Percentiles rank a stretch among this genome's conserved stretches.
Evolutionary conservation across 176 grass and related monocot species (phyloP).

Genomic region (Tuctoria greenei): DNA sequence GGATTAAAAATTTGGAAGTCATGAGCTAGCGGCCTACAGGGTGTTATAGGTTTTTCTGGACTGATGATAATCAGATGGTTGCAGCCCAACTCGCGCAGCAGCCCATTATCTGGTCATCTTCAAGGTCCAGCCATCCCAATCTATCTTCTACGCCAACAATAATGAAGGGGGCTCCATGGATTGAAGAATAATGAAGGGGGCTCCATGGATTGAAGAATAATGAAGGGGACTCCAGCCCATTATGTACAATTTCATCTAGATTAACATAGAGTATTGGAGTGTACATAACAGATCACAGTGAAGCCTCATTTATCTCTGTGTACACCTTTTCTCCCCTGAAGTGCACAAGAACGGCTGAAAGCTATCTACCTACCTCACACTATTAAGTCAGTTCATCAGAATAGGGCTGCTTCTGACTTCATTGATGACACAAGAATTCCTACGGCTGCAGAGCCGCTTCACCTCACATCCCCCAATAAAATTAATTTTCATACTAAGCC

Average conservation of each 20-base stretch:
- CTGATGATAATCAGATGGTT: no score
- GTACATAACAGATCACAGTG: background rate
- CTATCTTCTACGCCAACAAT: no score
- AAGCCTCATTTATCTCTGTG: background rate
- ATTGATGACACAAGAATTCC: background rate
- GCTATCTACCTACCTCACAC: background rate
- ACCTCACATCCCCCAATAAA: background rate
- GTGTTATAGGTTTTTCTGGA: no score
- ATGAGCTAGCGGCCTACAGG: no score
- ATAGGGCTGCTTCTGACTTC: background rate
- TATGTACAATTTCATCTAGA: background rate
- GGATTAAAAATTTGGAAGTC: no score
- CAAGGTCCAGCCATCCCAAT: no score
- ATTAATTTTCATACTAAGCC: conserved; percentile 8
- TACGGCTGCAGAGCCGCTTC: background rate
- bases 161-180: no score
- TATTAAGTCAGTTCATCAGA: background rate
- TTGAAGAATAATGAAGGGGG: no score
- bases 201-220: no score
- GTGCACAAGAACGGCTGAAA: conserved; percentile 15
- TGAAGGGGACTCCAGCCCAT: no score
- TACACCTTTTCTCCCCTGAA: background rate
- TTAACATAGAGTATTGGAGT: background rate
- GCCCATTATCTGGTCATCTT: no score
- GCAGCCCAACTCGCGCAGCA: no score